Evolutionary conservation across 2,329 filamentous ascomycete species (phyloP), one percentile per base, ranked within the genome.

Genomic region (Sclerotiophoma versabilis): DNA sequence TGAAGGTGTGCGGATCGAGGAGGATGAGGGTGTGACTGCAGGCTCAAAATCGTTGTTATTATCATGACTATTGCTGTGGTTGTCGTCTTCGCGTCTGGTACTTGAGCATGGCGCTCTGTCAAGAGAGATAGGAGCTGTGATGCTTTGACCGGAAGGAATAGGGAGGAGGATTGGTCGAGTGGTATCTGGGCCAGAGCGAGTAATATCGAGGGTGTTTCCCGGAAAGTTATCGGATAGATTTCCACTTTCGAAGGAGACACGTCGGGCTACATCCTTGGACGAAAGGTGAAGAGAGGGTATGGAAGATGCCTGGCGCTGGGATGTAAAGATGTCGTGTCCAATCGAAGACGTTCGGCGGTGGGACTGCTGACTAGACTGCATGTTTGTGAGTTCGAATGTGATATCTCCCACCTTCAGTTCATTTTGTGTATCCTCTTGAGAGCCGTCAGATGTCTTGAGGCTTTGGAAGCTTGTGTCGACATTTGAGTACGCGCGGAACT

Each of bases 401-500:
- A 54, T 49, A 32, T 56, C 53, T 5, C 53, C 44, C 44, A 54
- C 20, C 12, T 54, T 49, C 1, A 5, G 9, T 6, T 54, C 44
- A 2, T 53, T 12, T 2, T 29, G 45, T 23, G 27, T 25, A 15
- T 54, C 45, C 5, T 23, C 5, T 11, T 57, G 48, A 1, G 52
- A 49, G 12, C 44, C 49, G 8, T 63, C 12, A 0, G 62, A 64
- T 17, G 61, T 49, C 22, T 61, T 60, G 6, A 49, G 29, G 22
- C 49, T 57, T n/a, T 64, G 46, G 5, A 49, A 38, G 23, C 48
- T 57, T 9, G 63, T 43, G 4, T 60, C 58, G 12, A 54, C 23
- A n/a, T 50, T 65, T 34, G 63, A 70, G 62, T 65, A 78, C 59
- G 54, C 49, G 12, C 73, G 75, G 57, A 82, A 72, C 45, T 69